Base-by-base conservation (phyloP, 176 grass and related monocot species). In the Avena insularis region DNA sequence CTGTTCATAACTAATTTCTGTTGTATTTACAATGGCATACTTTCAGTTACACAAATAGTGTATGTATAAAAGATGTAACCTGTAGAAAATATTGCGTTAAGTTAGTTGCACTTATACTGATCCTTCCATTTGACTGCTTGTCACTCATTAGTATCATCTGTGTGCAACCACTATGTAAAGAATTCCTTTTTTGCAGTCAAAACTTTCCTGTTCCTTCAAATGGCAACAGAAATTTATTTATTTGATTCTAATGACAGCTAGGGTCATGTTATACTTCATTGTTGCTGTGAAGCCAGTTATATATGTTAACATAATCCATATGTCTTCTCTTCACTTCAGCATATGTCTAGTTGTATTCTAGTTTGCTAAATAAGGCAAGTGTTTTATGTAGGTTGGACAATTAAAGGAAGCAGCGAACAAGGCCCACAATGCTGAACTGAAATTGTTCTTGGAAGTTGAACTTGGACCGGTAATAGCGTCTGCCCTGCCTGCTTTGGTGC, bases 391-490 rank as follows among this genome's bases (percentile, higher is more conserved):
- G 95, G 95, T 97, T 80, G 93, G 93, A 61, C 95, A 97, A 70
- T 61, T 97, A 80, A 97, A 92, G 71, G 95, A 97, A 84, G 83
- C 83, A 16, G 90, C 90, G 51, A 95, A 93, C 83, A 97, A 93
- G 79, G 92, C 91, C 73, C 87, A 91, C 51, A 97, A 86, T 4
- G 92, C 92, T 50, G 95, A 97, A 84, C 82, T 97, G 23, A 97
- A 91, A 84, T 77, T 97, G 82, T 95, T 97, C 70, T 88, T 97
- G 89, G 95, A 97, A 90, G 83, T 91, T 88, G 95, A 95, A 84
- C 87, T 93, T 91, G 95, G 87, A 88, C 86, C 23, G 82, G 90
- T 95, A 91, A 86, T 61, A 74, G 31, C 33, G 49, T 79, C 71
- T 84, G 60, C 69, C 70, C 12, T 20, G 15, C 60, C 21, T 49